Percentiles rank a stretch among this genome's conserved stretches.
Evolutionary conservation across 2,329 filamentous ascomycete genomes (phyloP).

Genomic region (Paecilomyces sp.): DNA sequence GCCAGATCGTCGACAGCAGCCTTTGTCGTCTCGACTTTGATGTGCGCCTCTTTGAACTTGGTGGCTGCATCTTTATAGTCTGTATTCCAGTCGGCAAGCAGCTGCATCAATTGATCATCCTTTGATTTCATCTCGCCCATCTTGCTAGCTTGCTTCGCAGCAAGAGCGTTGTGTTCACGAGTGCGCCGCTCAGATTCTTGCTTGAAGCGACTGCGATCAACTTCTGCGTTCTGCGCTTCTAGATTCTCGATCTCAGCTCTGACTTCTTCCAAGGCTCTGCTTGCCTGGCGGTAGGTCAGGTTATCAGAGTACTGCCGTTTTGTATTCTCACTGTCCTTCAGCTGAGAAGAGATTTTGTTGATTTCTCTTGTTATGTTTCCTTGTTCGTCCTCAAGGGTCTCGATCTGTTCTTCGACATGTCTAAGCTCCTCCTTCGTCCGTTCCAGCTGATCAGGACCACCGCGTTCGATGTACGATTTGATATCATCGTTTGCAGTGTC

Average conservation of each 20-base stretch:
- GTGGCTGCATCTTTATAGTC: constrained; percentile 77
- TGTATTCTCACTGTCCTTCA: constrained; percentile 71
- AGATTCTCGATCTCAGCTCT: constrained; percentile 65
- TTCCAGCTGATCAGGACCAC: constrained; percentile 64
- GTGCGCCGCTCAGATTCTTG: constrained; percentile 63
- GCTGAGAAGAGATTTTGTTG: constrained; percentile 69
- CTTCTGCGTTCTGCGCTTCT: constrained; percentile 70
- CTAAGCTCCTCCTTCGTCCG: constrained; percentile 64
- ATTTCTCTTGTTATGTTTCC: constrained; percentile 59
- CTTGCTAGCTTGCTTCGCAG: constrained; percentile 65
- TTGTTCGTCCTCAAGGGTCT: constrained; percentile 61
- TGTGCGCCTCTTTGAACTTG: constrained; percentile 79
- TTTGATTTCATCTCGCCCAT: constrained; percentile 76
- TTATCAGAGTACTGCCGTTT: constrained; percentile 88
- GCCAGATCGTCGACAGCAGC: constrained; percentile 86
- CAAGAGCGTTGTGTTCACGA: constrained; percentile 59
- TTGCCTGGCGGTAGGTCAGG: constrained; percentile 71
- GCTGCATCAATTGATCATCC: constrained; percentile 66
- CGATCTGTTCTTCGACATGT: constrained; percentile 59
- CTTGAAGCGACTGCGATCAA: constrained; percentile 70
- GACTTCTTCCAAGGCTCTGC: constrained; percentile 60
- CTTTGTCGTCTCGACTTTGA: constrained; percentile 85
- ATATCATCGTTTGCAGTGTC: constrained; percentile 71
- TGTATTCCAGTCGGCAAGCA: constrained; percentile 72
- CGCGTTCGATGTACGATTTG: constrained; percentile 67